These are phyloP conservation scores for Phytophthora hybrid DNA, from an alignment of 352 stramenopile genomes.

Conservation along the genomic window DNA sequence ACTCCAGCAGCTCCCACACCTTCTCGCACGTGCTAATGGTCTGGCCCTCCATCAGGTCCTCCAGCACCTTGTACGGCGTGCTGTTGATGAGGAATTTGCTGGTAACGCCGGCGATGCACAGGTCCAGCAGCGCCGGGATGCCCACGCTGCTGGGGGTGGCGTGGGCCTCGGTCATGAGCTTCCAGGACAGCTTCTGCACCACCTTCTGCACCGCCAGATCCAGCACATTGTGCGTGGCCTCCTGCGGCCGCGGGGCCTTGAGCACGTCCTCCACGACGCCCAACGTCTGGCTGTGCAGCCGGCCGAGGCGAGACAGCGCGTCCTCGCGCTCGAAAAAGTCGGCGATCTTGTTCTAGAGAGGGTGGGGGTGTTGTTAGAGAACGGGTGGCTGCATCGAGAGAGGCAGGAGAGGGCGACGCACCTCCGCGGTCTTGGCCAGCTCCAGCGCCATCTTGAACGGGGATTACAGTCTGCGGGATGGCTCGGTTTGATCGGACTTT, in stretches of 20 bases:
- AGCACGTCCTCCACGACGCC: slow-evolving; percentile 42
- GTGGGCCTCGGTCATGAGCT: slow-evolving; percentile 66
- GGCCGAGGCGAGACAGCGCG: slow-evolving; percentile 57
- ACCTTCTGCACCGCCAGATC: slow-evolving; percentile 85
- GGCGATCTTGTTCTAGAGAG: slow-evolving; percentile 55
- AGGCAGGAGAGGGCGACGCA: slow-evolving; percentile 28
- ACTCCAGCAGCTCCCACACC: slow-evolving; percentile 85
- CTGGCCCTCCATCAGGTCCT: slow-evolving; percentile 89
- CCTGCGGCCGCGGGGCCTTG: slow-evolving; percentile 44
- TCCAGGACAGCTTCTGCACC: slow-evolving; percentile 83
- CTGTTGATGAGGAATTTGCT: slow-evolving; percentile 71
- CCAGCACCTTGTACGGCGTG: slow-evolving; percentile 86
- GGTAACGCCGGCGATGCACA: slow-evolving; percentile 83
- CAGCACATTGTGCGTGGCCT: slow-evolving; percentile 69
- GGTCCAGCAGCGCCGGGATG: slow-evolving; percentile 73
- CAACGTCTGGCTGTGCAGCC: slow-evolving; percentile 54
- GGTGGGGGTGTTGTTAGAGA: slow-evolving; percentile 15
- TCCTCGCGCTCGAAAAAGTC: slow-evolving; percentile 69
- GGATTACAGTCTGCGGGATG: background rate
- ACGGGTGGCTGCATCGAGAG: background rate
- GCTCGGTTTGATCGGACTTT: slow-evolving; percentile 23
- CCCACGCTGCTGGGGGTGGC: slow-evolving; percentile 68
- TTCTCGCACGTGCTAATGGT: slow-evolving; percentile 89
- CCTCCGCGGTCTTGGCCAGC: slow-evolving; percentile 70
- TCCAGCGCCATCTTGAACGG: slow-evolving; percentile 60